A percentile compares a stretch with the other conserved stretches of the same genome.
Evolutionary conservation across 306 rosid species (phyloP).

Genomic region (Astragalus glycyphyllos): DNA sequence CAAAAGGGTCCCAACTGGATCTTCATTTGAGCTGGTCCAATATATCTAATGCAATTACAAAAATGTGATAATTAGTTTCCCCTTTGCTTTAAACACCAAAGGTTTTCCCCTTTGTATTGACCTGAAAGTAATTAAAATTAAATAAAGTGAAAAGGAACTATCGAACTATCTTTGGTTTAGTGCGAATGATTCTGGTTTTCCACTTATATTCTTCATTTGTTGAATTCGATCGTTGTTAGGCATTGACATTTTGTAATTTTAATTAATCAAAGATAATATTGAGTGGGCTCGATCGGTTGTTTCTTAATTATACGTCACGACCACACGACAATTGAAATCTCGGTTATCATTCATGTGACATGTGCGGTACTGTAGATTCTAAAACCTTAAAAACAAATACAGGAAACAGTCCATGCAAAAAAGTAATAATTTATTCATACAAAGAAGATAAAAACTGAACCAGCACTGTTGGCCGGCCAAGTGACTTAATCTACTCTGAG

Average conservation of each 20-base stretch:
- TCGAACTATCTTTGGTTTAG: slow-evolving; percentile 18
- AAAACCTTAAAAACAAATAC: neutral
- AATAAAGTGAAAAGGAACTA: neutral
- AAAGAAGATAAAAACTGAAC: no score
- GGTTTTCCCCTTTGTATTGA: slow-evolving; percentile 42
- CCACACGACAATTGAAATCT: neutral
- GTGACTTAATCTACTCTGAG: no score
- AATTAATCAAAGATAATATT: neutral
- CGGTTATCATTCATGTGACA: neutral
- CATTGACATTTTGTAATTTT: neutral
- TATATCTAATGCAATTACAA: slow-evolving; percentile 5
- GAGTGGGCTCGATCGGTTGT: neutral
- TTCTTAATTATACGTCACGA: neutral
- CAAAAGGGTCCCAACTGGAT: slow-evolving; percentile 38
- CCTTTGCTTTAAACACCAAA: slow-evolving; percentile 39
- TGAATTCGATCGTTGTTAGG: neutral
- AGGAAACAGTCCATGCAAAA: no score
- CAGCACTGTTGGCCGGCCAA: no score
- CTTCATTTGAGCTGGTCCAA: slow-evolving; percentile 24
- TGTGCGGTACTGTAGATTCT: neutral
- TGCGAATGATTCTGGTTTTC: slow-evolving; percentile 34
- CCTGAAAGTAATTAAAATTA: no score
- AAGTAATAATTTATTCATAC: no score
- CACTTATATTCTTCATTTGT: slow-evolving; percentile 13
- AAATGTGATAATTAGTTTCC: slow-evolving; percentile 9